A percentile compares a stretch with the other conserved stretches of the same genome.
These are phyloP conservation scores for Boletus rex-veris DNA, from an alignment of 768 basidiomycete species.

Conservation along the genomic window DNA sequence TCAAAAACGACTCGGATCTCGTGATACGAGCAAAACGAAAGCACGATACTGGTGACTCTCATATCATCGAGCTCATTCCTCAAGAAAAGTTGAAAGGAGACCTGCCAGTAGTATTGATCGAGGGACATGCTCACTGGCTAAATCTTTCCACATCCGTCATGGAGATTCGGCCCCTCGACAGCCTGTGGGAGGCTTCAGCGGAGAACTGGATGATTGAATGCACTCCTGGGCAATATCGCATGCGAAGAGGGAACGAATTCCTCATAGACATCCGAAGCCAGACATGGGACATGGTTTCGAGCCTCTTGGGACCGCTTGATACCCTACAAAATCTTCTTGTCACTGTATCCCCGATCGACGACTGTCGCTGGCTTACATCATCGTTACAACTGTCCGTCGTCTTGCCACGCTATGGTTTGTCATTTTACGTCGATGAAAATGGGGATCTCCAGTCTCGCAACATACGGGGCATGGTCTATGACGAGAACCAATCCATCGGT, in stretches of 20 bases:
- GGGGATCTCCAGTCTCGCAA: slow-evolving; percentile 39
- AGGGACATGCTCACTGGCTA: slow-evolving; percentile 30
- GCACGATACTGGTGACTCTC: not conserved
- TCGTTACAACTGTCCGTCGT: slow-evolving; percentile 22
- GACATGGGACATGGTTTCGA: slow-evolving; percentile 27
- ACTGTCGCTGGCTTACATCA: not conserved
- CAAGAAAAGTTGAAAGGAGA: slow-evolving; percentile 21
- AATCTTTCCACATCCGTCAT: slow-evolving; percentile 20
- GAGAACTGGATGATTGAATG: slow-evolving; percentile 28
- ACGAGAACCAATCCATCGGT: slow-evolving; percentile 38
- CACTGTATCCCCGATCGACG: not conserved
- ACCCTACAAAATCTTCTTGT: slow-evolving; percentile 21
- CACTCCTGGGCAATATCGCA: slow-evolving; percentile 5
- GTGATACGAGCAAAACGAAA: slow-evolving; percentile 16
- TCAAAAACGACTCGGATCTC: slow-evolving; percentile 8
- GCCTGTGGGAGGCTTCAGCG: slow-evolving; percentile 22
- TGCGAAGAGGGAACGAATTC: slow-evolving; percentile 1
- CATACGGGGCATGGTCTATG: slow-evolving; percentile 42
- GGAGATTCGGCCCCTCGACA: slow-evolving; percentile 28
- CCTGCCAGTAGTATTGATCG: slow-evolving; percentile 23
- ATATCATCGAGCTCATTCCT: slow-evolving; percentile 25
- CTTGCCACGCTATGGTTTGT: slow-evolving; percentile 40
- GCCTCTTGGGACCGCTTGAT: slow-evolving; percentile 26
- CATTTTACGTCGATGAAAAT: slow-evolving; percentile 36
- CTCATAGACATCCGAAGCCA: slow-evolving; percentile 29